Percentiles rank a stretch among this genome's conserved stretches.
Conservation (phyloP, 2,329 filamentous ascomycete species). For the Sclerotinia borealis region DNA sequence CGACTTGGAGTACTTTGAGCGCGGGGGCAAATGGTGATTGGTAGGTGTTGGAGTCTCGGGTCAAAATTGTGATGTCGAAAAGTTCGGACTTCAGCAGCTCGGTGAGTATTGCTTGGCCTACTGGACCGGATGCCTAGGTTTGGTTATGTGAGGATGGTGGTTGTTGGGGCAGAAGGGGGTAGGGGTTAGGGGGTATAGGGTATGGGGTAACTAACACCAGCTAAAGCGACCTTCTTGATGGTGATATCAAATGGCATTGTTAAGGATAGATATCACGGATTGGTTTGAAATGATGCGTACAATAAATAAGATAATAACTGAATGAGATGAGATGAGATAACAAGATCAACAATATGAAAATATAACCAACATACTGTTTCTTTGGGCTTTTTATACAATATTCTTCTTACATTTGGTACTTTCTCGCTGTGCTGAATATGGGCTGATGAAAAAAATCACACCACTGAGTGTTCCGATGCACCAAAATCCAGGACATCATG, state of each 20-base stretch:
- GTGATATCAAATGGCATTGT: conserved; percentile 21
- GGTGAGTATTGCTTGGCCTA: conserved; percentile 30
- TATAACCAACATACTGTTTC: neutral
- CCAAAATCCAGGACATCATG: neutral
- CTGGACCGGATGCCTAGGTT: conserved; percentile 27
- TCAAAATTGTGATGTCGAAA: conserved; percentile 33
- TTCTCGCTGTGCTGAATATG: neutral
- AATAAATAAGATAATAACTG: neutral
- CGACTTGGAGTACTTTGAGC: conserved; percentile 19
- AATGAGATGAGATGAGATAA: neutral
- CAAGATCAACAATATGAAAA: neutral
- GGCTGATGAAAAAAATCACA: conserved; percentile 5
- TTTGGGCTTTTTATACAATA: neutral
- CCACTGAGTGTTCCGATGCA: neutral
- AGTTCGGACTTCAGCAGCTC: conserved; percentile 28
- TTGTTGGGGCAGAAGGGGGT: too few species aligned
- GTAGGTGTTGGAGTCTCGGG: conserved; percentile 27
- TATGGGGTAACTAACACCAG: conserved; percentile 23
- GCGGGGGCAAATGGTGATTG: conserved; percentile 20
- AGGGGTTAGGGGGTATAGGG: neutral
- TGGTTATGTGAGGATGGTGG: neutral
- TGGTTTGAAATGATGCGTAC: too few species aligned
- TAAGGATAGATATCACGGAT: neutral
- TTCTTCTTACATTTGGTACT: neutral
- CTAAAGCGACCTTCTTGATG: conserved; percentile 22